Base-by-base conservation (phyloP, 805 yeast species). In the Sugiyamaella chiloensis region DNA sequence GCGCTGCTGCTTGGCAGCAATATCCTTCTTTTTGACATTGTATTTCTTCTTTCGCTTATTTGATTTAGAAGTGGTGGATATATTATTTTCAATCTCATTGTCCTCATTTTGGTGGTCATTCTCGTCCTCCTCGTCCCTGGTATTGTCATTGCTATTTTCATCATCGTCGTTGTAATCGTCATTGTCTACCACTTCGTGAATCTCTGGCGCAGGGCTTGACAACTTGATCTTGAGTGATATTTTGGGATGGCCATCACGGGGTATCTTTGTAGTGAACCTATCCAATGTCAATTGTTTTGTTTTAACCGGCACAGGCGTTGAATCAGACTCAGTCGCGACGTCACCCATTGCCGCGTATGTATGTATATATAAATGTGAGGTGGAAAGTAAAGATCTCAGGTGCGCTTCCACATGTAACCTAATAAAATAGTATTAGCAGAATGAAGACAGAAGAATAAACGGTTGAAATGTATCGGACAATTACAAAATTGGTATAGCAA, bases 11-110 rank as follows among this genome's bases (percentile, higher is more conserved):
- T 45, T 41, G 44, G 20, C 51, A 36, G 47, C 40, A 12, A 44
- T 44, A 30, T 47, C 17, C 51, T 42, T 46, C 46, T 29, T 42
- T 24, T 17, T 23, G n/a, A 35, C 24, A 26, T 41, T 46, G 47
- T 24, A 23, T 19, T 43, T 42, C 12, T 26, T 23, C 24, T n/a
- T 21, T 9, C 43, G 31, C 16, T 24, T 21, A 8, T 31, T 26
- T 14, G 37, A 32, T 16, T 35, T 26, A 23, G 44, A 16, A 5
- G 30, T 16, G n/a, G n/a, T n/a, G n/a, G n/a, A n/a, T n/a, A n/a
- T n/a, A n/a, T n/a, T n/a, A n/a, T n/a, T 24, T 16, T 12, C 20
- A 21, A 24, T 7, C 41, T 37, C 41, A 21, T 40, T n/a, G 31
- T 27, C 31, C n/a, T 27, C 31, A 27, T 27, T 27, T n/a, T 11